phyloP scores from a whole-genome alignment of 192 early-diverging fungal genomes.

The Piromyces sp. region DNA sequence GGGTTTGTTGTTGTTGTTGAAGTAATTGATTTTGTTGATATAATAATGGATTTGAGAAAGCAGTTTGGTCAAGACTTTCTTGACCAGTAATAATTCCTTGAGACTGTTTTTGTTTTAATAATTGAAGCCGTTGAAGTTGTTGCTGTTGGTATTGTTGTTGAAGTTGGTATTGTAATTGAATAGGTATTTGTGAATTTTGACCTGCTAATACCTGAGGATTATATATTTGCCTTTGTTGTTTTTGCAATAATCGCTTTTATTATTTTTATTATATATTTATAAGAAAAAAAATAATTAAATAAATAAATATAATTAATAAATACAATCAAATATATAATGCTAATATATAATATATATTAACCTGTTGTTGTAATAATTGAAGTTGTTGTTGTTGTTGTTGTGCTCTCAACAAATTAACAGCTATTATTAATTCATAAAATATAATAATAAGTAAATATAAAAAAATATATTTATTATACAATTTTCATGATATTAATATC shows the following conservation, averaged over 20 bases:
- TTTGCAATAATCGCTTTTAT: not conserved
- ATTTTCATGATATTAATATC: no score
- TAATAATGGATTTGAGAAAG: not conserved
- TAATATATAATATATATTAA: no score
- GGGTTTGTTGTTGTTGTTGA: not conserved
- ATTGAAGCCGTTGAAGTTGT: not conserved
- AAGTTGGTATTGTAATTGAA: not conserved
- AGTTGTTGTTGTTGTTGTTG: not conserved
- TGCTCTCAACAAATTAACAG: not conserved
- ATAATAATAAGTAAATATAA: no score
- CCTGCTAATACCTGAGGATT: not conserved
- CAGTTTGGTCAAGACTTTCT: not conserved
- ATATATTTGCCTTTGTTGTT: not conserved
- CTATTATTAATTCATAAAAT: no score
- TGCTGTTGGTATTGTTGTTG: not conserved
- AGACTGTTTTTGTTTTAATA: not conserved
- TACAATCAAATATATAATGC: no score
- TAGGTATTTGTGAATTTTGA: not conserved
- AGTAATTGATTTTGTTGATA: not conserved
- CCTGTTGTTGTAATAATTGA: not conserved
- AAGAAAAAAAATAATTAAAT: no score
- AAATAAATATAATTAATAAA: no score
- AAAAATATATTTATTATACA: no score
- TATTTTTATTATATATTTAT: not conserved
- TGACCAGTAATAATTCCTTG: not conserved